Base-by-base conservation (phyloP, 495 filamentous ascomycete genomes). In the Haplographium delicatum region DNA sequence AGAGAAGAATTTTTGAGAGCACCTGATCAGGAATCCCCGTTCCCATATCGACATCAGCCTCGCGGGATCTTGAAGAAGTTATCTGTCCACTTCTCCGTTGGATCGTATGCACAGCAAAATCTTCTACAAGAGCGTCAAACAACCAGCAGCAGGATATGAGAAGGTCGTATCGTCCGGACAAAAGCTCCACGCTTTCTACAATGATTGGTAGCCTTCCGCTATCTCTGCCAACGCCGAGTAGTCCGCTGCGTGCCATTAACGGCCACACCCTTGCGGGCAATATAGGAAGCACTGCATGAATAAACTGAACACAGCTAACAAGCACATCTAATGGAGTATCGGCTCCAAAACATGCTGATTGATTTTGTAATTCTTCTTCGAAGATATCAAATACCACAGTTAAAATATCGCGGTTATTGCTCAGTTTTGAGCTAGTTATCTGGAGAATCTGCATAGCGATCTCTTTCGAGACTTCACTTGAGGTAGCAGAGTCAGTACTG, bases 201-300 rank as follows among this genome's bases (percentile, higher is more conserved):
- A 96, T 80, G 25, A 78, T 78, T 20, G 82, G 73, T 51, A 97
- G 74, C 39, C 82, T 75, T 10, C 89, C 85, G 10, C 84, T 84
- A 54, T 81, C 80, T 2, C 85, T 79, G 60, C 86, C 79, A 23
- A 77, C 74, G 28, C 83, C 85, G 39, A 96, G 73, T 20, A 98
- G 74, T 34, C 75, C 74, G 62, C 86, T 94, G 42, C 88, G 75
- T 4, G 84, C 77, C 60, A 98, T 79, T 60, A 91, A 88, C 3
- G 89, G 86, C 91, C 91, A 98, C 2, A 95, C 81, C 50, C 91
- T 72, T 37, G 81, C 82, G 3, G 91, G 91, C 22, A 84, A 70
- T n/a, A 94, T 68, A 5, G 73, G 69, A 3, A 89, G 62, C 8
- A 93, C 66, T 16, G 80, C 80, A 50, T 83, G 73, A 11, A 91